Percentiles rank a stretch among this genome's conserved stretches.
Evolutionary conservation across 2,329 filamentous ascomycete genomes (phyloP).

Genomic region (Aspergillus ochraceus): DNA sequence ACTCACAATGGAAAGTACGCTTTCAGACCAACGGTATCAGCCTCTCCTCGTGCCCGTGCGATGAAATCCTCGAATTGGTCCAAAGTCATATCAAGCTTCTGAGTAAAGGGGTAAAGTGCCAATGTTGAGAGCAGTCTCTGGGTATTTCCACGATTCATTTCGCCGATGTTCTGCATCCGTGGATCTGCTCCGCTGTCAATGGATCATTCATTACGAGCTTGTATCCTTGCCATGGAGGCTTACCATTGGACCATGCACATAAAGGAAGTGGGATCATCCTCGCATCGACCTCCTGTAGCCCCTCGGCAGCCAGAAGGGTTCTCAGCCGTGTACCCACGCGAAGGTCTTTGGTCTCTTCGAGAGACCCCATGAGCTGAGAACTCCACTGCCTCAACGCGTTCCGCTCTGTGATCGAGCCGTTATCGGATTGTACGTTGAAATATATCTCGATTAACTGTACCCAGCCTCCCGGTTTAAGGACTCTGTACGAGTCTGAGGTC

Average conservation of each 20-base stretch:
- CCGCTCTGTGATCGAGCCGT: conserved; percentile 69
- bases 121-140: conserved; percentile 40
- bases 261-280: conserved; percentile 67
- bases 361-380: conserved; percentile 59
- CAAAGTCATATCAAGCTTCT: conserved; percentile 42
- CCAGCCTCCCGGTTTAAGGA: conserved; percentile 75
- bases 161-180: conserved; percentile 44
- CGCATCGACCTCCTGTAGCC: conserved; percentile 68
- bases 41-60: conserved; percentile 39
- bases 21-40: conserved; percentile 37
- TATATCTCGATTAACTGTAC: conserved; percentile 87
- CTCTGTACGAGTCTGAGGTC: conserved; percentile 22
- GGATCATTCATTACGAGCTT: not conserved
- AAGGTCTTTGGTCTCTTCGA: conserved; percentile 66
- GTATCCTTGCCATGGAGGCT: conserved; percentile 18
- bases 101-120: conserved; percentile 47
- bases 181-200: conserved; percentile 38
- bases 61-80: conserved; percentile 40
- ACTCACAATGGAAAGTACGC: conserved; percentile 48
- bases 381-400: conserved; percentile 69
- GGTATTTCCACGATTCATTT: conserved; percentile 39
- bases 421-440: conserved; percentile 81
- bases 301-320: conserved; percentile 59
- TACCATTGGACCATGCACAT: conserved; percentile 69
- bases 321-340: conserved; percentile 62